Percentiles rank a stretch among this genome's conserved stretches.
Conservation (phyloP, 1,139 yeast species). For the Geotrichum klebahnii region DNA sequence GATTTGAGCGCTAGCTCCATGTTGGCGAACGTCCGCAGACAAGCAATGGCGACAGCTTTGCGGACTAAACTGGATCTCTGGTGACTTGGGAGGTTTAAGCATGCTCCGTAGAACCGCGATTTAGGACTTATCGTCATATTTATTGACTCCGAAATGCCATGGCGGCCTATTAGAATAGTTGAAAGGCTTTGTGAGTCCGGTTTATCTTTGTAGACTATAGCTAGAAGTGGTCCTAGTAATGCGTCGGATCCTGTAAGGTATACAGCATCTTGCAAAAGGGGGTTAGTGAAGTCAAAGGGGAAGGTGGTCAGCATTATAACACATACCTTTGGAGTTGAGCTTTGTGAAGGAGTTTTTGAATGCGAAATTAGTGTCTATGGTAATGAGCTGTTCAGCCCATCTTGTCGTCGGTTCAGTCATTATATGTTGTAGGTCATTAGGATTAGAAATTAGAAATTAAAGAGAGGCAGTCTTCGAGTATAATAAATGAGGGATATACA, state of each 20-base stretch:
- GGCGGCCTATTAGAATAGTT: constrained; percentile 60
- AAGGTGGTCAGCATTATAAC: no score
- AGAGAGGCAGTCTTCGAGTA: no score
- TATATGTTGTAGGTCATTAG: neutral
- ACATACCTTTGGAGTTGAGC: constrained; percentile 17
- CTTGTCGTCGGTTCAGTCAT: constrained; percentile 1
- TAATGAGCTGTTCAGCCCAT: no score
- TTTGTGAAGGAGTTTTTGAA: constrained; percentile 16
- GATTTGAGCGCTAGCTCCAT: constrained; percentile 39
- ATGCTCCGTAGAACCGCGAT: constrained; percentile 75
- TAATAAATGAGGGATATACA: neutral
- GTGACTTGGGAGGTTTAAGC: constrained; percentile 57
- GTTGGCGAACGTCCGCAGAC: constrained; percentile 62
- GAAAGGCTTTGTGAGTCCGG: constrained; percentile 40
- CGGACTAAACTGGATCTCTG: constrained; percentile 58
- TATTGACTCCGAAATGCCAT: constrained; percentile 62
- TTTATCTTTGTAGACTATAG: constrained; percentile 33
- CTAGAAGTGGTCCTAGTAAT: constrained; percentile 37
- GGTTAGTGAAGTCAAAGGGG: neutral
- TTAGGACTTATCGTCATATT: constrained; percentile 56
- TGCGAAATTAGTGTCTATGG: constrained; percentile 11
- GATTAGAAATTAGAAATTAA: neutral
- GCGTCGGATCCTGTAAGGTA: constrained; percentile 40
- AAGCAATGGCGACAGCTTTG: constrained; percentile 70
- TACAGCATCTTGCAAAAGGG: constrained; percentile 34